Evolutionary conservation across 257 asterid genomes (phyloP).

Genomic region (Anisodus acutangulus): DNA sequence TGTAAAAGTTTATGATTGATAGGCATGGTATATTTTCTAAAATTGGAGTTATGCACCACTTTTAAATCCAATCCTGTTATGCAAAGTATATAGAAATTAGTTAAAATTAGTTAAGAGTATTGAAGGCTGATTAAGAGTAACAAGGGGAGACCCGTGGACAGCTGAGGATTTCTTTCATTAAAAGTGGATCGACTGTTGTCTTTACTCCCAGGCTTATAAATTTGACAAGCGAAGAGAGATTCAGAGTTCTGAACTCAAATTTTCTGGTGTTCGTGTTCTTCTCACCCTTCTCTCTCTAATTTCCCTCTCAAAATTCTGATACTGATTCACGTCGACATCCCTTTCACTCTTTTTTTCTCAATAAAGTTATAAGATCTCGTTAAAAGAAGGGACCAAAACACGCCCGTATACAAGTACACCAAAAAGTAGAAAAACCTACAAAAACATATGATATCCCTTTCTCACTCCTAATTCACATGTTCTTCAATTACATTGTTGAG

Average conservation of each 20-base stretch:
- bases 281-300: background rate
- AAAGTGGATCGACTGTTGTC: background rate
- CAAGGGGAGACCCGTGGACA: background rate
- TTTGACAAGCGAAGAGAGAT: background rate
- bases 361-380: background rate
- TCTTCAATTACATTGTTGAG: background rate
- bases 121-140: background rate
- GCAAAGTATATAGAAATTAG: background rate
- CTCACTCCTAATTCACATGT: background rate
- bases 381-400: background rate
- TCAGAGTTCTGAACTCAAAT: background rate
- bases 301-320: background rate
- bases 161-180: background rate
- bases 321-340: background rate
- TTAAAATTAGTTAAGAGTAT: background rate
- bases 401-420: background rate
- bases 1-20: background rate
- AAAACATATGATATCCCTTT: background rate
- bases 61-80: background rate
- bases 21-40: background rate
- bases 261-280: background rate
- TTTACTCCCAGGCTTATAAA: background rate
- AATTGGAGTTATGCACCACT: conserved; percentile 19
- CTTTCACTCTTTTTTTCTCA: background rate
- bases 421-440: too few species aligned